Evolutionary conservation across 495 filamentous ascomycete species (phyloP).

Genomic region (Hyaloscypha finlandica): DNA sequence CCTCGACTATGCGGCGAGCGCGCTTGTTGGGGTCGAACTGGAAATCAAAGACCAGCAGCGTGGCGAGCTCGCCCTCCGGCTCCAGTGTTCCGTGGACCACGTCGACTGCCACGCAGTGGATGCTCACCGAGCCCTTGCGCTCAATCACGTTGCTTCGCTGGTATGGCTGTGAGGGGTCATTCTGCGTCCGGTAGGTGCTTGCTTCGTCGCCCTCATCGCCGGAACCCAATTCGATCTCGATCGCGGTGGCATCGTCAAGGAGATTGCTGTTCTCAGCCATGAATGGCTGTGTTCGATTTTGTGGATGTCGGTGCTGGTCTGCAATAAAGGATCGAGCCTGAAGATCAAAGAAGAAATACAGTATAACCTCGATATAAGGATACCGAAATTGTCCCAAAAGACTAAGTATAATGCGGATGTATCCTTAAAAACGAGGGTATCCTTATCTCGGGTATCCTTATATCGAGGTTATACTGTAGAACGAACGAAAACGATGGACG

Average conservation of each 20-base stretch:
- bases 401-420: too few relatives aligned
- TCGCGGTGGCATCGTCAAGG: slow-evolving; percentile 4
- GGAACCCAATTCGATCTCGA: background rate
- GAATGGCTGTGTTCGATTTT: too few relatives aligned
- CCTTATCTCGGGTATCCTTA: too few relatives aligned
- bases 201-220: background rate
- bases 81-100: slow-evolving; percentile 20
- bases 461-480: too few relatives aligned
- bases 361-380: too few relatives aligned
- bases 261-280: too few relatives aligned
- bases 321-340: too few relatives aligned
- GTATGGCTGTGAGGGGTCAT: slow-evolving; percentile 25
- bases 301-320: too few relatives aligned
- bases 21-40: slow-evolving; percentile 27
- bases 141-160: slow-evolving; percentile 18
- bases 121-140: slow-evolving; percentile 28
- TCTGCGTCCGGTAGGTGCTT: slow-evolving; percentile 27
- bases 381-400: too few relatives aligned
- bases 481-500: too few relatives aligned
- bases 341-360: too few relatives aligned
- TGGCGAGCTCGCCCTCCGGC: slow-evolving; percentile 8
- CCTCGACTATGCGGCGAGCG: slow-evolving; percentile 22
- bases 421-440: too few relatives aligned
- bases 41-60: slow-evolving; percentile 31
- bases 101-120: slow-evolving; percentile 20